These are phyloP conservation scores for Solanum rostratum DNA, from an alignment of 257 asterid genomes.

Conservation along the genomic window DNA sequence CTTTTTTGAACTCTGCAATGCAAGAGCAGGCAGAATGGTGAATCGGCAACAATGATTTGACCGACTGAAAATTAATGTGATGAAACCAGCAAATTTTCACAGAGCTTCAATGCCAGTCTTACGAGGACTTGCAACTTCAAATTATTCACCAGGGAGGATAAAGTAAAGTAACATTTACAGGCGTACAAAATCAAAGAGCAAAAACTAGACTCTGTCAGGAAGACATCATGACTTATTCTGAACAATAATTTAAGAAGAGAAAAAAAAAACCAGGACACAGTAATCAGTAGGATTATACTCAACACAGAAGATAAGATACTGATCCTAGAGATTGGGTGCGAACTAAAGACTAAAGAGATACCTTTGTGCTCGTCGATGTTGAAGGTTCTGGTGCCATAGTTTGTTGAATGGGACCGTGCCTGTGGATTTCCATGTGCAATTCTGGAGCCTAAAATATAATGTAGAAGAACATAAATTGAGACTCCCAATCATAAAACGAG, in stretches of 20 bases:
- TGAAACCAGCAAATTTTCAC: not conserved
- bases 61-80: not conserved
- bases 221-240: not conserved
- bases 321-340: not conserved
- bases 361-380: conserved; percentile 66
- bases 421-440: conserved; percentile 78
- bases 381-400: conserved; percentile 66
- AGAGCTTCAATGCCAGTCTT: not conserved
- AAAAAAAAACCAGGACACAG: not conserved
- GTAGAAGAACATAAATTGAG: not conserved
- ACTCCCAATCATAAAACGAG: not conserved
- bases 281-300: not conserved
- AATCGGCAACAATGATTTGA: not conserved
- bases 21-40: not conserved
- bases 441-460: conserved; percentile 63
- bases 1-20: conserved; percentile 31
- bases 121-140: not conserved
- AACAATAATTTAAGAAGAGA: not conserved
- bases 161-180: not conserved
- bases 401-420: conserved; percentile 60
- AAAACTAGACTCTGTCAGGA: not conserved
- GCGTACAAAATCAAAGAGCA: not conserved
- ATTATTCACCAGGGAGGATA: not conserved
- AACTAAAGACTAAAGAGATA: conserved; percentile 1
- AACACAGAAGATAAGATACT: not conserved